These are phyloP conservation scores for Lepidium aucheri DNA, from an alignment of 345 rosid species.

Conservation along the genomic window DNA sequence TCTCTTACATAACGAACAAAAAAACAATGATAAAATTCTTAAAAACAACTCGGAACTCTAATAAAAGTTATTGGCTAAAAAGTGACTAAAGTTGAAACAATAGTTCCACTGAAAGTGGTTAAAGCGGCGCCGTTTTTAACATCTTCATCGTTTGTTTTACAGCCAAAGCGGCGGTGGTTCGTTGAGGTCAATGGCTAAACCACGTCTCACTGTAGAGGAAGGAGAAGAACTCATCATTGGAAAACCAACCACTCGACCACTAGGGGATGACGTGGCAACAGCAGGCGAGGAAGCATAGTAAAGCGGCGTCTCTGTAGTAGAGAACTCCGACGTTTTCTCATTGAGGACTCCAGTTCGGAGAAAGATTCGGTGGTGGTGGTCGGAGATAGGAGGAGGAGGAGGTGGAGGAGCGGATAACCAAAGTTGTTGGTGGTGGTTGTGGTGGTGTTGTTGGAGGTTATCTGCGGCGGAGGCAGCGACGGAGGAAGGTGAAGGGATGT, in stretches of 20 bases:
- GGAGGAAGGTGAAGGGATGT: constrained; percentile 27
- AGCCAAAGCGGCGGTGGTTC: constrained; percentile 96
- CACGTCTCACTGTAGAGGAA: constrained; percentile 41
- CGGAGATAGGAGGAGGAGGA: constrained; percentile 9
- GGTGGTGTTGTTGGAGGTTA: constrained; percentile 8
- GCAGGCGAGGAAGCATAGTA: constrained; percentile 4
- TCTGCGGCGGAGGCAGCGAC: constrained; percentile 13
- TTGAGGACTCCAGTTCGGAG: constrained; percentile 52
- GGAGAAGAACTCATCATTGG: constrained; percentile 6
- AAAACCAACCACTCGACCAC: constrained; percentile 2
- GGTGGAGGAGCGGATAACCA: constrained; percentile 30
- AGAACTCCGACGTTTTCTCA: constrained; percentile 27
- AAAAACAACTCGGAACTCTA: background rate
- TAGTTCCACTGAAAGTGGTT: background rate
- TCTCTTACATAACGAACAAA: constrained; percentile 11
- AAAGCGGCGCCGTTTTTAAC: constrained; percentile 4
- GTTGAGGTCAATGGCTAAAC: constrained; percentile 82
- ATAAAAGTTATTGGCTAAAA: background rate
- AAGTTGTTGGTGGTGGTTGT: constrained; percentile 5
- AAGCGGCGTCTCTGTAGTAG: constrained; percentile 5
- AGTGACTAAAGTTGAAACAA: constrained; percentile 1
- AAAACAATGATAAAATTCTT: background rate
- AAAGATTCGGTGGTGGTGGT: constrained; percentile 37
- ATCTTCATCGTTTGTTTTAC: constrained; percentile 22
- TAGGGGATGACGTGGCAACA: background rate